phyloP scores from a whole-genome alignment of 768 basidiomycete genomes.

The Russula foetens region DNA sequence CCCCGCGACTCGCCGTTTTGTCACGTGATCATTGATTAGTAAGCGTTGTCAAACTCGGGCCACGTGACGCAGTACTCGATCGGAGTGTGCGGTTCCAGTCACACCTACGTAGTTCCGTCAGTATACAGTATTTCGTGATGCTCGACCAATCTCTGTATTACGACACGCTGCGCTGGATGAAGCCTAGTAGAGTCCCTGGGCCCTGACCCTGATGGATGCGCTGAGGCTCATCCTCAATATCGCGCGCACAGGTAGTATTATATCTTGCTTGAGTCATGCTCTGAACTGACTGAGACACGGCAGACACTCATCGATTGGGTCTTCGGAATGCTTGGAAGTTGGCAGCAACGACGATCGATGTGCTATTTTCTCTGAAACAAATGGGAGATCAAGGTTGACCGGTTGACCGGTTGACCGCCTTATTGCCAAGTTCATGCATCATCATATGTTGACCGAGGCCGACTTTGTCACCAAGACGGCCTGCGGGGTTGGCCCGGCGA shows the following conservation, averaged over 20 bases:
- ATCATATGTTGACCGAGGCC: too few relatives aligned
- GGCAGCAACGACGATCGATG: constrained; percentile 70
- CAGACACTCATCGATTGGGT: constrained; percentile 35
- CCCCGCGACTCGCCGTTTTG: too few relatives aligned
- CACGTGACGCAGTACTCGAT: constrained; percentile 51
- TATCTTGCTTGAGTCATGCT: background rate
- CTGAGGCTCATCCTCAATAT: constrained; percentile 61
- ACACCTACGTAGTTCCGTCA: constrained; percentile 76
- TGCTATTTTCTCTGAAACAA: constrained; percentile 69
- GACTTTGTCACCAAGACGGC: constrained; percentile 81
- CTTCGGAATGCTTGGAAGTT: constrained; percentile 73
- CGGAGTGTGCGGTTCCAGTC: constrained; percentile 52
- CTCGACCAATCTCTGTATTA: constrained; percentile 57
- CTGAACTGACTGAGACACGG: background rate
- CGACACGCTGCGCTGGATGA: constrained; percentile 39
- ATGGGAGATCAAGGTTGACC: constrained; percentile 61
- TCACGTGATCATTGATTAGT: too few relatives aligned
- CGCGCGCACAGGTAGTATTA: constrained; percentile 41
- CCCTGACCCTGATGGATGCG: constrained; percentile 61
- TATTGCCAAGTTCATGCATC: too few relatives aligned
- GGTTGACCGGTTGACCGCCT: constrained; percentile 60
- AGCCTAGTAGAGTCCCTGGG: constrained; percentile 49
- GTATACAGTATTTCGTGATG: constrained; percentile 64
- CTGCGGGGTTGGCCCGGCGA: constrained; percentile 52
- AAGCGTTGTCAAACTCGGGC: too few relatives aligned